Percentiles rank a stretch among this genome's conserved stretches.
Evolutionary conservation across 2,329 filamentous ascomycete species (phyloP).

Genomic region (Simplicillium aogashimaense): DNA sequence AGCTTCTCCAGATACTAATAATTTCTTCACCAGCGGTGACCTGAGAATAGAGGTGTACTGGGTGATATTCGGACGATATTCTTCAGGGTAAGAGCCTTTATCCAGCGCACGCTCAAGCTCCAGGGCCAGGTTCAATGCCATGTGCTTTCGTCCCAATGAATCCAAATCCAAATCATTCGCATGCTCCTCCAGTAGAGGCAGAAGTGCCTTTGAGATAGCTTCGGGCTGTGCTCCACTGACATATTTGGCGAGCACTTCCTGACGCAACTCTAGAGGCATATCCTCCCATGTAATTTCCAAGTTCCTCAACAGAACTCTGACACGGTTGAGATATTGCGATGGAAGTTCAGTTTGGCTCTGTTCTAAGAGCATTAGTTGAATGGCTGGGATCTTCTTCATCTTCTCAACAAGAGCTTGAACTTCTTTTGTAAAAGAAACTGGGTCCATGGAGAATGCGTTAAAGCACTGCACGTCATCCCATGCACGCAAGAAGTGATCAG

Average conservation of each 20-base stretch:
- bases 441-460: constrained; percentile 31
- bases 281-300: constrained; percentile 25
- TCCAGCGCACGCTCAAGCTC: constrained; percentile 46
- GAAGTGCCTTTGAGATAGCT: constrained; percentile 32
- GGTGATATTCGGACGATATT: constrained; percentile 25
- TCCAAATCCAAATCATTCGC: constrained; percentile 20
- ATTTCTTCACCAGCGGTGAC: constrained; percentile 17
- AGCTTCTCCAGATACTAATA: constrained; percentile 4
- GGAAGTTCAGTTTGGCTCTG: constrained; percentile 45
- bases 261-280: constrained; percentile 1
- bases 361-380: constrained; percentile 43
- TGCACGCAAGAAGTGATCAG: constrained; percentile 23
- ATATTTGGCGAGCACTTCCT: constrained; percentile 31
- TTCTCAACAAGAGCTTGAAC: constrained; percentile 36
- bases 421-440: constrained; percentile 40
- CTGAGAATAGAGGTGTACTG: constrained; percentile 43
- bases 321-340: constrained; percentile 36
- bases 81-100: constrained; percentile 32
- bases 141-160: constrained; percentile 38
- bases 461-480: constrained; percentile 37
- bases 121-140: constrained; percentile 42
- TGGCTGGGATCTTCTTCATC: constrained; percentile 39
- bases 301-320: constrained; percentile 18
- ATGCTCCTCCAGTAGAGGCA: constrained; percentile 8
- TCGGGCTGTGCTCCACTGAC: constrained; percentile 39